Base-by-base conservation (phyloP, 73 alveolate genomes). In the Paramecium primaurelia region DNA sequence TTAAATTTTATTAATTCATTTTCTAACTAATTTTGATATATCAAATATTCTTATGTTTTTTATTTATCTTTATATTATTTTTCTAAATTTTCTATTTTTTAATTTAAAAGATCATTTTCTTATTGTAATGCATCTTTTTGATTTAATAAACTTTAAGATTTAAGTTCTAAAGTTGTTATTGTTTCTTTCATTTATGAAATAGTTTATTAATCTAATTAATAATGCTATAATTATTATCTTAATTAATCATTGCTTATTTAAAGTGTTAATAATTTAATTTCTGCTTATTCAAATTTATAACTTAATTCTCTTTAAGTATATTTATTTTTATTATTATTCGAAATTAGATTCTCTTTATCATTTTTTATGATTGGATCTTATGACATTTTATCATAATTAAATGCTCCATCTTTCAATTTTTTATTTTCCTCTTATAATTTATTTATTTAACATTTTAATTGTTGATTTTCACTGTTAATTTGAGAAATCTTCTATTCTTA, bases 211-310 rank as follows among this genome's bases (percentile, higher is more conserved):
- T 71, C 86, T 32, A 71, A 30, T 71, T 71, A 11, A 34, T 26
- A 32, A 37, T 71, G 86, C 0, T 71, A 26, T 20, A 71, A 32
- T 42, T 71, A 3, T 71, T 71, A 18, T 71, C 14, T 71, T 32
- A 71, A 60, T 18, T 71, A 12, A 71, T 71, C 86, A 12, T 71
- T 71, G 12, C 59, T 71, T 18, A 71, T 71, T 37, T 71, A 71
- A 28, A 71, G 44, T 4, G 86, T 71, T 7, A 71, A 37, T 37
- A 71, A 71, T 30, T 37, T 71, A 32, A 71, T 26, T 71, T 71
- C 86, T 71, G 86, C 86, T 71, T 71, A 71, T 71, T 71, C 86
- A 18, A 26, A 71, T 42, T 71, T 71, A 71, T 71, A 71, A 16
- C 28, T 37, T 30, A 71, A 42, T 71, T 71, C 86, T 42, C 86